Evolutionary conservation across 768 basidiomycete genomes (phyloP).

Genomic region (Suillus weaverae): DNA sequence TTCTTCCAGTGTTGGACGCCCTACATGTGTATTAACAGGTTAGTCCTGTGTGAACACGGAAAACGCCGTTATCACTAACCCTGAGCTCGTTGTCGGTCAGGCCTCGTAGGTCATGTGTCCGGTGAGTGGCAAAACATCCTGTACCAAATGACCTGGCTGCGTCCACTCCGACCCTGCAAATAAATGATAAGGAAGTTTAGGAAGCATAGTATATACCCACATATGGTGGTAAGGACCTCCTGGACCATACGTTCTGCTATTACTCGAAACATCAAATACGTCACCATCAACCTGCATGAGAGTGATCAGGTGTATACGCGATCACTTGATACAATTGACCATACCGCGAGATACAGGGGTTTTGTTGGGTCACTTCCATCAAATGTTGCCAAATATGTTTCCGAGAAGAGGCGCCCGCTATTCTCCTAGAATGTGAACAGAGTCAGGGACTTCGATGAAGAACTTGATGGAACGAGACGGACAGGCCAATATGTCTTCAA

Average conservation of each 20-base stretch:
- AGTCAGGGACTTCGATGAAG: not conserved
- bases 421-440: constrained; percentile 37
- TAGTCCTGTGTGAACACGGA: not conserved
- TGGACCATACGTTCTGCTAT: constrained; percentile 76
- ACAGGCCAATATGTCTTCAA: constrained; percentile 68
- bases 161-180: constrained; percentile 73
- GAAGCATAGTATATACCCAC: constrained; percentile 36
- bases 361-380: constrained; percentile 65
- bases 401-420: constrained; percentile 73
- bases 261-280: constrained; percentile 88
- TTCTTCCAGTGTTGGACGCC: constrained; percentile 85
- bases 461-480: constrained; percentile 19
- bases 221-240: constrained; percentile 82
- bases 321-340: constrained; percentile 23
- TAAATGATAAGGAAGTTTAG: constrained; percentile 15
- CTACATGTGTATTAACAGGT: constrained; percentile 37
- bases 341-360: constrained; percentile 84
- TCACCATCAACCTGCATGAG: constrained; percentile 77
- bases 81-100: constrained; percentile 67
- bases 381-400: constrained; percentile 59
- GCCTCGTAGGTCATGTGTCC: constrained; percentile 88
- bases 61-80: constrained; percentile 42
- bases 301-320: constrained; percentile 1
- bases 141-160: constrained; percentile 93
- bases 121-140: constrained; percentile 89